Evolutionary conservation across 2,329 filamentous ascomycete genomes (phyloP), one percentile per base, ranked within the genome.

Genomic region (Talaromyces sp.): DNA sequence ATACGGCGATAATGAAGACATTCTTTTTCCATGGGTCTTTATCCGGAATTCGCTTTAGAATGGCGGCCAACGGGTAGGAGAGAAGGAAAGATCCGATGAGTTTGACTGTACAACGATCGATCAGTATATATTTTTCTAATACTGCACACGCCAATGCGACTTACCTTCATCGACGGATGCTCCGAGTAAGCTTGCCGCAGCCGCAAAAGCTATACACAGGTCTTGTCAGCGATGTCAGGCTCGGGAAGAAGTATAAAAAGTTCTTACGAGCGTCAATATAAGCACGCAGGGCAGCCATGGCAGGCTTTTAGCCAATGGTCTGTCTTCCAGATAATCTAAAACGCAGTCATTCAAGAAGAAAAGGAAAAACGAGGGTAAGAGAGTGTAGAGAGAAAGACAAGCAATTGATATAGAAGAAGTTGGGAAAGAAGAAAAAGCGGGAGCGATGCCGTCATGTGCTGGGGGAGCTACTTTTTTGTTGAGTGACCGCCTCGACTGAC

Each of bases 31-130:
- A 86, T 56, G 93, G 93, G 54, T 88, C 86, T 51, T 84, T 77
- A 76, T 99, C 94, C 33, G 94, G 93, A 19, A 99, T 82, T 55
- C 94, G 84, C 75, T 99, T 99, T 8, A 99, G 81, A 25, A 96
- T 73, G 22, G 83, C 94, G 50, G 94, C 91, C 56, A 99, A 81
- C 2, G 94, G 94, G 70, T 96, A 99, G 10, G 94, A 97, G 39
- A 96, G 75, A 50, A 99, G 80, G 73, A 97, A 96, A 6, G 89
- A 91, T 70, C 86, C 87, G 67, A 97, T 88, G 66, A 97, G 88
- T 74, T 99, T 99, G 65, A 99, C 92, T 97, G 66, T 58, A 50
- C n/a, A 31, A 40, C 25, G 2, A 48, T 19, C n/a, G 45, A 33
- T 48, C 45, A 48, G 28, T 48, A 48, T 21, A 55, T 53, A 37